Evolutionary conservation across 495 filamentous ascomycete genomes (phyloP), one percentile per base, ranked within the genome.

Genomic region (Penicillium verhagenii): DNA sequence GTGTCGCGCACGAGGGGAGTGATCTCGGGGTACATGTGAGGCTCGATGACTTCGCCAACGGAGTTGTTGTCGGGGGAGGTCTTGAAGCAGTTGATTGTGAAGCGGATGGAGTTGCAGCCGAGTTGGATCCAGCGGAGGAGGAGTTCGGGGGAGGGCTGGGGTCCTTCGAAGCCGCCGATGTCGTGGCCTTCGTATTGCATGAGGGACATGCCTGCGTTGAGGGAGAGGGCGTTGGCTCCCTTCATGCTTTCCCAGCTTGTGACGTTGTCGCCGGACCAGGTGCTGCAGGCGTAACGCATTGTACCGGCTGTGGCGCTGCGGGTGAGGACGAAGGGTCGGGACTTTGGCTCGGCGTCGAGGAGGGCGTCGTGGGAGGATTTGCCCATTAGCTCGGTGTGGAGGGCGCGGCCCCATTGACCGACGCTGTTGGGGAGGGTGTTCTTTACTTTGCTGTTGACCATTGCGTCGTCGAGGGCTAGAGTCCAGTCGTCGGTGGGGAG

Each of bases 61-160:
- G 74, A 69, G 60, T 79, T 87, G 59, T 87, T 78, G 9, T 79
- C 69, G 2, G 77, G 74, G 9, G 79, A 79, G 5, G 86, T 88
- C 67, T 89, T 89, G 78, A 85, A 89, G 66, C 85, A 88, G 69
- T 89, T 89, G 73, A 89, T 88, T 6, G 86, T 82, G 64, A 87
- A 88, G 6, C 84, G 84, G 4, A 83, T 76, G 14, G 84, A 86
- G 71, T 87, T 78, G 65, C 83, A 80, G 21, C 85, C 86, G 3
- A 87, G 75, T 60, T 89, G 86, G 47, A 87, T 74, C 86, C 86
- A 89, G 28, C 86, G 80, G 31, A 88, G 76, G 7, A 89, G 79
- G 14, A 86, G 80, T 59, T 88, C 86, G 10, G 85, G 84, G 0
- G 77, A 80, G 4, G 86, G 85, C 58, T 87, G 83, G 24, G 82